phyloP scores from a whole-genome alignment of 805 yeast genomes.

The Pichia membranifaciens region DNA sequence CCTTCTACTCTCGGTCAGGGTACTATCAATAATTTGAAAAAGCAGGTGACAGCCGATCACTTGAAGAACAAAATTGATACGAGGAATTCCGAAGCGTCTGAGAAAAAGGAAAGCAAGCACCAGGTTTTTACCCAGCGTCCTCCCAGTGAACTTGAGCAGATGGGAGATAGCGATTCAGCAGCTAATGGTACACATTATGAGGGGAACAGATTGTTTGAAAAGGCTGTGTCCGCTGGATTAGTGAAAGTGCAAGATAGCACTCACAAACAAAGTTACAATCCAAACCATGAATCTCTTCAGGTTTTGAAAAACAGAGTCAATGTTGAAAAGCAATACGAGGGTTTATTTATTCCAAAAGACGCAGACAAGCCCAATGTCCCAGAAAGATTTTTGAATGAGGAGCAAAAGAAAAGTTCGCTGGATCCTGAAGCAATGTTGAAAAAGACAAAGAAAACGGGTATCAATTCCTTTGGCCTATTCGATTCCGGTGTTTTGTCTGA shows the following conservation, averaged over 20 bases:
- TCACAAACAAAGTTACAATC: conserved; percentile 8
- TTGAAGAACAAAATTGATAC: neutral
- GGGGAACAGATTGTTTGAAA: conserved; percentile 14
- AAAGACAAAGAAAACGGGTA: conserved; percentile 7
- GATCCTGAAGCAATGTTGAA: conserved; percentile 10
- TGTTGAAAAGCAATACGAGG: conserved; percentile 20
- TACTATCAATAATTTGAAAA: conserved; percentile 10
- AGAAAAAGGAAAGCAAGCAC: neutral
- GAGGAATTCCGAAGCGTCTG: neutral
- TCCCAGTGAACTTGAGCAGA: conserved; percentile 11
- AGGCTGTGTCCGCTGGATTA: conserved; percentile 23
- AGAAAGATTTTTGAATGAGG: conserved; percentile 17
- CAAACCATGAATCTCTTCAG: conserved; percentile 21
- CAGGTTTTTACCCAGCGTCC: conserved; percentile 19
- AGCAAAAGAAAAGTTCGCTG: conserved; percentile 8
- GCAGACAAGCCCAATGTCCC: conserved; percentile 17
- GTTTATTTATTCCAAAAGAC: conserved; percentile 14
- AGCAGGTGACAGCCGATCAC: conserved; percentile 10
- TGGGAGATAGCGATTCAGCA: conserved; percentile 8
- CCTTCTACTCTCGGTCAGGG: conserved; percentile 2
- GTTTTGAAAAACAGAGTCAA: conserved; percentile 21
- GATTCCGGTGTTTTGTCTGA: conserved; percentile 18
- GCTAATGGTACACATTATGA: conserved; percentile 11
- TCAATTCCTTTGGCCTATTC: conserved; percentile 15
- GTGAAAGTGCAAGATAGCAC: conserved; percentile 18